Evolutionary conservation across 2,329 filamentous ascomycete genomes (phyloP).

Genomic region (Trichoderma gracile): DNA sequence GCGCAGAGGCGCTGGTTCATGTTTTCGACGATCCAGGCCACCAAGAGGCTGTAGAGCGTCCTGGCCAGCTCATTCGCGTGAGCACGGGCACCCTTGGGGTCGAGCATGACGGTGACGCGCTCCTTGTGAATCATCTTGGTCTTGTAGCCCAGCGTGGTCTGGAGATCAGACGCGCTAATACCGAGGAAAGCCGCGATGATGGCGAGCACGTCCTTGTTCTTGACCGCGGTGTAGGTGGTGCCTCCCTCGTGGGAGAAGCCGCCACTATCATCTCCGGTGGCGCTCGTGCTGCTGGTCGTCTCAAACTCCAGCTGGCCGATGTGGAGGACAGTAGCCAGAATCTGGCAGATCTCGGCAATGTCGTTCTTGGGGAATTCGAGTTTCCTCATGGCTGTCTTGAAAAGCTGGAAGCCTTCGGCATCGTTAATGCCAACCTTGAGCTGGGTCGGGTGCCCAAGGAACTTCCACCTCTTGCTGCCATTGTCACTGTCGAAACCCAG

Average conservation of each 20-base stretch:
- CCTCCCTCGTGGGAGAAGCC: slow-evolving; percentile 95
- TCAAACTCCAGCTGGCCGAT: slow-evolving; percentile 96
- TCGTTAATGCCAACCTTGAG: slow-evolving; percentile 97
- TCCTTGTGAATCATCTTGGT: slow-evolving; percentile 96
- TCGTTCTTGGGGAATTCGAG: slow-evolving; percentile 91
- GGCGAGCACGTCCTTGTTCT: slow-evolving; percentile 85
- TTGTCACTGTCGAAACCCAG: slow-evolving; percentile 59
- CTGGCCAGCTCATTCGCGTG: slow-evolving; percentile 94
- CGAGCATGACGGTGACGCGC: slow-evolving; percentile 97
- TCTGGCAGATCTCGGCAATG: slow-evolving; percentile 95
- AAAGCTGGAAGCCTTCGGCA: slow-evolving; percentile 90
- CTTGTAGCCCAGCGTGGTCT: slow-evolving; percentile 89
- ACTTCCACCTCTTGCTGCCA: slow-evolving; percentile 87
- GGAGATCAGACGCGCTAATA: slow-evolving; percentile 75
- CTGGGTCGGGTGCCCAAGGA: slow-evolving; percentile 93
- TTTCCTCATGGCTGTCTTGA: slow-evolving; percentile 93
- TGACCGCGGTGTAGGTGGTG: slow-evolving; percentile 80
- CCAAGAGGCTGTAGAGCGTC: slow-evolving; percentile 89
- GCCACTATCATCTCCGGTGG: slow-evolving; percentile 84
- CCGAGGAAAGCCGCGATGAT: slow-evolving; percentile 95
- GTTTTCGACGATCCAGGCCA: slow-evolving; percentile 89
- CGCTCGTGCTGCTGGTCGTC: slow-evolving; percentile 75
- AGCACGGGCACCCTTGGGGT: slow-evolving; percentile 82
- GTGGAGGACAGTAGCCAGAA: slow-evolving; percentile 91
- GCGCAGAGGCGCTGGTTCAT: slow-evolving; percentile 91